phyloP scores from a whole-genome alignment of 1,284 basidiomycete genomes.

The Ustanciosporium gigantosporum region DNA sequence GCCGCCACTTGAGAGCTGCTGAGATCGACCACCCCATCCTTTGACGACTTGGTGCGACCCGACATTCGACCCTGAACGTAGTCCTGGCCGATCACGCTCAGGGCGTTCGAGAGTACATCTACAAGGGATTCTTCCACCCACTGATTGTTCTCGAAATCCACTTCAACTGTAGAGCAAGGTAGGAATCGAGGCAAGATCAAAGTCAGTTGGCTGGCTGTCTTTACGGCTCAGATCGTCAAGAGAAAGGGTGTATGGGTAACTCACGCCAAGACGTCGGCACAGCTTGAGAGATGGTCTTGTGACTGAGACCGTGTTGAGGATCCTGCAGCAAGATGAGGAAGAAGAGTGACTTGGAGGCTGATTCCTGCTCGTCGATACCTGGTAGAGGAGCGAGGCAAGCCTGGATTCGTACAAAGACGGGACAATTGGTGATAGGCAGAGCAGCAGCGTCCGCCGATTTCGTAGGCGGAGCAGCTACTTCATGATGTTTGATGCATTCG shows the following conservation, averaged over 20 bases:
- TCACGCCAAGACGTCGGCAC: conserved; percentile 54
- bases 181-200: not conserved
- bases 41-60: conserved; percentile 34
- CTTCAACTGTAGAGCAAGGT: conserved; percentile 32
- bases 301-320: conserved; percentile 50
- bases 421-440: conserved; percentile 80
- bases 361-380: conserved; percentile 1
- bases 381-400: conserved; percentile 63
- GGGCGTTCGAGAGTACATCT: conserved; percentile 53
- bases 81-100: conserved; percentile 53
- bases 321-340: conserved; percentile 54
- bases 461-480: conserved; percentile 59
- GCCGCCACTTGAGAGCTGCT: too few species aligned
- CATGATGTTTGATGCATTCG: conserved; percentile 76
- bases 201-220: conserved; percentile 5
- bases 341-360: conserved; percentile 30
- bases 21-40: conserved; percentile 23
- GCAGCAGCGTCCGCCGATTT: conserved; percentile 7
- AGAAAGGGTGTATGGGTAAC: conserved; percentile 11
- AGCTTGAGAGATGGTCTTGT: conserved; percentile 53
- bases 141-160: conserved; percentile 51
- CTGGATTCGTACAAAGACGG: conserved; percentile 91
- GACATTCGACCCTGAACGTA: conserved; percentile 52
- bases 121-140: conserved; percentile 59
- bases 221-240: too few species aligned